These are phyloP conservation scores for California macrophylla DNA, from an alignment of 441 rosid genomes.

Conservation along the genomic window DNA sequence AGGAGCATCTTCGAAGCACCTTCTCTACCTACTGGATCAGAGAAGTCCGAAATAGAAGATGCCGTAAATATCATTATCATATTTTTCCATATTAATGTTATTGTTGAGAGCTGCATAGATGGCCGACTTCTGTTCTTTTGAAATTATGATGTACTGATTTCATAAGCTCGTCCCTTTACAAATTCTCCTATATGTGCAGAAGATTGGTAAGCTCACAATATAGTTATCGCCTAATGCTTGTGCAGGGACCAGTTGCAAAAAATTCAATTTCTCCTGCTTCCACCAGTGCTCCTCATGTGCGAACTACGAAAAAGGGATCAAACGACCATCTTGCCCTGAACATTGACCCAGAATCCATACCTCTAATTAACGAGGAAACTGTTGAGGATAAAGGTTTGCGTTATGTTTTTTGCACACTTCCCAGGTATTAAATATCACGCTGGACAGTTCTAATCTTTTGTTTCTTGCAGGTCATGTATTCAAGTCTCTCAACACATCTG, in stretches of 20 bases:
- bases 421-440: not conserved
- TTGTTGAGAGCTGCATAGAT: not conserved
- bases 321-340: slow-evolving; percentile 73
- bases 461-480: slow-evolving; percentile 60
- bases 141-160: not conserved
- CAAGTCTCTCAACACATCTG: slow-evolving; percentile 79
- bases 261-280: slow-evolving; percentile 29
- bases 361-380: slow-evolving; percentile 46
- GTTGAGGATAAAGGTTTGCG: slow-evolving; percentile 75
- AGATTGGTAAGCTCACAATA: slow-evolving; percentile 1
- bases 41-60: slow-evolving; percentile 84
- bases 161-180: not conserved
- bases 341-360: slow-evolving; percentile 61
- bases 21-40: slow-evolving; percentile 50
- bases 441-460: not conserved
- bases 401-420: slow-evolving; percentile 7
- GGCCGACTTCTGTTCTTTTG: not conserved
- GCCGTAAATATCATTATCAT: slow-evolving; percentile 30
- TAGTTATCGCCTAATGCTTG: slow-evolving; percentile 17
- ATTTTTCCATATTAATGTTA: not conserved
- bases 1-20: slow-evolving; percentile 66
- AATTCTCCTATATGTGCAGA: not conserved
- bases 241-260: slow-evolving; percentile 52
- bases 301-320: slow-evolving; percentile 79
- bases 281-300: slow-evolving; percentile 62